Base-by-base conservation (phyloP, 2,329 filamentous ascomycete genomes). In the Ophiognomonia clavigignenti-juglandacearum region DNA sequence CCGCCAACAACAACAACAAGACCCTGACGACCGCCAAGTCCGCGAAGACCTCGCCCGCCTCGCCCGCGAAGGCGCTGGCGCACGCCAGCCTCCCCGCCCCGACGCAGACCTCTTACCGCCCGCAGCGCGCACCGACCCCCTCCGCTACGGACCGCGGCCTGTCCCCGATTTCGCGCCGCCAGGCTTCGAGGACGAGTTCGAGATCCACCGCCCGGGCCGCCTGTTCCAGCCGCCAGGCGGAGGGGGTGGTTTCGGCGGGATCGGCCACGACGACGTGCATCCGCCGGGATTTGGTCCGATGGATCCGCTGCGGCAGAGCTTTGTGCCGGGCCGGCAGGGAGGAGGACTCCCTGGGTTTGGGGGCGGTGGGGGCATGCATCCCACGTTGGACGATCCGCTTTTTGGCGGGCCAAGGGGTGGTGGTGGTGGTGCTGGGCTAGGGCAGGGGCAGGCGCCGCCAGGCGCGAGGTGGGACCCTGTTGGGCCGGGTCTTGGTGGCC, bases 381-480 rank as follows among this genome's bases (percentile, higher is more conserved):
- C 93, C 1, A 95, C 91, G 0, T 93, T 96, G 62, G 89, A 96
- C 57, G 91, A 97, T 61, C 89, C 88, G 6, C 66, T 96, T 39
- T 96, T 96, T 61, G 77, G 76, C 6, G 85, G 83, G 0, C 66
- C 64, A 9, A 70, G 70, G 6, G 74, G 66, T 2, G 70, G 62
- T 6, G 65, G 72, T 3, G 65, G 72, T 3, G 65, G 67, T 29
- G 71, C 63, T 14, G 65, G 68, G 13, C 65, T 66, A 13, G 73
- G 70, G 0, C 73, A 91, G 60, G 82, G 85, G 2, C 85, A 84
- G 61, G 84, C 81, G 23, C 93, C 93, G 4, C 90, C 89, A 2
- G 93, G 93, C 1, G 85, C 90, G n/a, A 75, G 93, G 54, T 97
- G 89, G 70, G 93, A 97, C 70, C 92, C 92, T 3, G 68, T 91